These are phyloP conservation scores for Xylaria sp. DNA, from an alignment of 2,329 filamentous ascomycete species.

Conservation along the genomic window DNA sequence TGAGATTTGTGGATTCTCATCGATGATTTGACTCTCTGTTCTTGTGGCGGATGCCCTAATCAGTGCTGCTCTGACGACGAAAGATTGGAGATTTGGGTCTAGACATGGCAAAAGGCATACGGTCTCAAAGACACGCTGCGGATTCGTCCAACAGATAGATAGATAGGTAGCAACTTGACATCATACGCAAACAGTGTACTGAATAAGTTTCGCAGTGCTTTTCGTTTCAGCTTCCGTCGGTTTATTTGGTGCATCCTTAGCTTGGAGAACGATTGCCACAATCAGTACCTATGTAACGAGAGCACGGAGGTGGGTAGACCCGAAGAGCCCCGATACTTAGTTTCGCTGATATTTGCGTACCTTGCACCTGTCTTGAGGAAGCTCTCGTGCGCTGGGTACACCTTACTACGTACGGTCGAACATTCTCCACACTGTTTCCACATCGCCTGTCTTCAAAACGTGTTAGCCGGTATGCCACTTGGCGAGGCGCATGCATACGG, in stretches of 20 bases:
- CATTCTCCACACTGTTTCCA: constrained; percentile 6
- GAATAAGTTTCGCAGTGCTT: background rate
- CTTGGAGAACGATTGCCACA: background rate
- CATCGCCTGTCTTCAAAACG: background rate
- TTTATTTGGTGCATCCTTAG: background rate
- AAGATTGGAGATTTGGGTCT: background rate
- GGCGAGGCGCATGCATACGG: constrained; percentile 2
- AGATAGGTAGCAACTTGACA: constrained; percentile 13
- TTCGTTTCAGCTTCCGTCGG: background rate
- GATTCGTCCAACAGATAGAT: background rate
- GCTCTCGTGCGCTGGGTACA: background rate
- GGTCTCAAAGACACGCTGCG: background rate
- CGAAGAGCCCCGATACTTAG: background rate
- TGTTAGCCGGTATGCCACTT: background rate
- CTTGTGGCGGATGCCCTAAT: background rate
- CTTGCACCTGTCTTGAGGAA: background rate
- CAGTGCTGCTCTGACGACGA: background rate
- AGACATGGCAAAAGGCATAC: constrained; percentile 11
- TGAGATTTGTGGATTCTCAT: background rate
- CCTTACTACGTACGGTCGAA: background rate
- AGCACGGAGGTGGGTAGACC: background rate
- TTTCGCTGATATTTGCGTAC: background rate
- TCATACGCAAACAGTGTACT: constrained; percentile 10
- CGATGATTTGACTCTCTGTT: background rate
- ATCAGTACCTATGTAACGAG: background rate